A percentile compares a stretch with the other conserved stretches of the same genome.
Evolutionary conservation across 139 green algal species (phyloP).

Genomic region (Volvox africanus): DNA sequence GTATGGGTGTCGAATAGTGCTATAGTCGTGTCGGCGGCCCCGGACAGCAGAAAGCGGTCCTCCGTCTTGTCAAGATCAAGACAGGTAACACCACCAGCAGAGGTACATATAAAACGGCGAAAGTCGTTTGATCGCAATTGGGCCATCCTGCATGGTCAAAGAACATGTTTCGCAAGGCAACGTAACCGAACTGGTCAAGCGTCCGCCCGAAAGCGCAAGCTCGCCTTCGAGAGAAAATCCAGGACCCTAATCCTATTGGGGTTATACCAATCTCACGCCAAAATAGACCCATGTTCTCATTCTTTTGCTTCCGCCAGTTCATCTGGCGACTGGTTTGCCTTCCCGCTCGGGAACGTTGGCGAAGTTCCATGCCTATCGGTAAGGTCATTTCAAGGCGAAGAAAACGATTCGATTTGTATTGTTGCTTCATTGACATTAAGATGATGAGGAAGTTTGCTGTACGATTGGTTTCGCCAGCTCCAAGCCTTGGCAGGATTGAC

Average conservation of each 20-base stretch:
- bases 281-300: neutral
- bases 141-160: constrained; percentile 9
- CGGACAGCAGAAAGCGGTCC: constrained; percentile 79
- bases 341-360: neutral
- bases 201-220: neutral
- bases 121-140: neutral
- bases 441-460: neutral
- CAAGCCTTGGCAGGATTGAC: neutral
- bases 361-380: neutral
- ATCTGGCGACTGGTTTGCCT: neutral
- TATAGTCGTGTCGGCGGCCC: constrained; percentile 59
- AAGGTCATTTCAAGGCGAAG: neutral
- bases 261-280: neutral
- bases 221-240: neutral
- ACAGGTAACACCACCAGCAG: constrained; percentile 60
- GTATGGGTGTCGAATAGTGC: constrained; percentile 73
- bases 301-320: constrained; percentile 4
- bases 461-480: neutral
- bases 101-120: neutral
- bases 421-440: no score
- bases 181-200: neutral
- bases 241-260: neutral
- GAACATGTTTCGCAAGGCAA: neutral
- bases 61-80: constrained; percentile 78
- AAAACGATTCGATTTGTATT: no score